Percentiles rank a stretch among this genome's conserved stretches.
These are phyloP conservation scores for Penicillium sp. DNA, from an alignment of 2,329 filamentous ascomycete genomes.

Conservation along the genomic window DNA sequence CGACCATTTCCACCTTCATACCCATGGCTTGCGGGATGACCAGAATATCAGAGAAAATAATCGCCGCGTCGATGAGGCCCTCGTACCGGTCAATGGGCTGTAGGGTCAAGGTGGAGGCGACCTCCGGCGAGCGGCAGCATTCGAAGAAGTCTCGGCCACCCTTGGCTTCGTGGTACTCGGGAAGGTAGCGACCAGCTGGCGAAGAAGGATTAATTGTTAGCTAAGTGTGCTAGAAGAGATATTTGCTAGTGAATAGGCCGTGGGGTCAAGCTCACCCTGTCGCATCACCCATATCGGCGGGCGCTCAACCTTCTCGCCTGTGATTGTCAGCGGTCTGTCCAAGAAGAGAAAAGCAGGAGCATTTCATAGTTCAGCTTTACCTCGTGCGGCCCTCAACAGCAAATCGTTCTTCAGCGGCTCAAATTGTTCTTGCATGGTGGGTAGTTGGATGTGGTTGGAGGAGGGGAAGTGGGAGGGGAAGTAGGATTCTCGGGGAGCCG, in stretches of 20 bases:
- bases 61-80: constrained; percentile 91
- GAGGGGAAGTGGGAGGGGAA: constrained; percentile 29
- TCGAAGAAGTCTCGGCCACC: constrained; percentile 92
- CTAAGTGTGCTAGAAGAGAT: not conserved
- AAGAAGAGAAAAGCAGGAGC: not conserved
- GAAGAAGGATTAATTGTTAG: constrained; percentile 13
- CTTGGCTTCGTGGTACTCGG: constrained; percentile 97
- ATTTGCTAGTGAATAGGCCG: not conserved
- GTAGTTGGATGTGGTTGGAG: constrained; percentile 25
- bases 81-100: constrained; percentile 92
- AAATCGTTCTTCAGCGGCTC: constrained; percentile 90
- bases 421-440: constrained; percentile 71
- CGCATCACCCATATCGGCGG: constrained; percentile 99
- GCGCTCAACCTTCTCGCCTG: constrained; percentile 87
- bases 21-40: constrained; percentile 98
- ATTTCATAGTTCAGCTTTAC: constrained; percentile 53
- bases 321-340: constrained; percentile 26
- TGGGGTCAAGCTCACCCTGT: constrained; percentile 69
- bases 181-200: constrained; percentile 90
- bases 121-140: constrained; percentile 90
- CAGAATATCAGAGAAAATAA: constrained; percentile 98
- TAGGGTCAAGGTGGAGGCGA: constrained; percentile 89
- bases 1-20: constrained; percentile 98
- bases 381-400: constrained; percentile 85
- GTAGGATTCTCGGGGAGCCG: constrained; percentile 22